Percentiles rank a stretch among this genome's conserved stretches.
phyloP scores from a whole-genome alignment of 305 asterid genomes.

The Solanum hybrid region DNA sequence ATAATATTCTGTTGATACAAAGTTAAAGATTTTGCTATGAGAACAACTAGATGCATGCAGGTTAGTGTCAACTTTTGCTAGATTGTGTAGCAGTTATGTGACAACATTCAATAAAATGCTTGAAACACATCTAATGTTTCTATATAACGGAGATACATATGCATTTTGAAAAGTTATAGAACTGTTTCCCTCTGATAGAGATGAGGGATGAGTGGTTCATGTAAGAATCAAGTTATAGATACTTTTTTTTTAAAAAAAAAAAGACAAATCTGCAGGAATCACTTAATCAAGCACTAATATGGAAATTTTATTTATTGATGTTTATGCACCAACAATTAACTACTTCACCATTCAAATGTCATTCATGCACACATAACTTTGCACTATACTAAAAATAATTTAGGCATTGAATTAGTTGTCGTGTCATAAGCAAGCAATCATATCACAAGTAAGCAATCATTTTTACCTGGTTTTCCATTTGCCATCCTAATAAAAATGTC shows the following conservation, averaged over 20 bases:
- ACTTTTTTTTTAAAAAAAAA: neutral
- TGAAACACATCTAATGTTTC: neutral
- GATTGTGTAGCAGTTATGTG: neutral
- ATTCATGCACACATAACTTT: neutral
- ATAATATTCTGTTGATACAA: neutral
- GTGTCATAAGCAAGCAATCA: neutral
- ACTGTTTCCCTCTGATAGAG: neutral
- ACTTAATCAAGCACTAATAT: neutral
- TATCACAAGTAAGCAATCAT: neutral
- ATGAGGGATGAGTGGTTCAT: neutral
- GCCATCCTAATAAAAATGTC: conserved; percentile 41
- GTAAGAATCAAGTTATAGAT: neutral
- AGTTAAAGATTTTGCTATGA: neutral
- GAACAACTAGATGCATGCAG: neutral
- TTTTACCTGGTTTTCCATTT: neutral
- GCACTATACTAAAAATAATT: neutral
- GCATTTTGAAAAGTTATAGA: neutral
- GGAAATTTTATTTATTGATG: neutral
- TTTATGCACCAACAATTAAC: neutral
- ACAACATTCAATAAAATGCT: neutral
- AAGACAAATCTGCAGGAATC: neutral
- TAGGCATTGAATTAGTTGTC: neutral
- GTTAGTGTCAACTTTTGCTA: neutral
- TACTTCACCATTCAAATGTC: neutral
- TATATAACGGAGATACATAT: neutral